Conservation (phyloP, 768 basidiomycete genomes). For the Suillus clintonianus region DNA sequence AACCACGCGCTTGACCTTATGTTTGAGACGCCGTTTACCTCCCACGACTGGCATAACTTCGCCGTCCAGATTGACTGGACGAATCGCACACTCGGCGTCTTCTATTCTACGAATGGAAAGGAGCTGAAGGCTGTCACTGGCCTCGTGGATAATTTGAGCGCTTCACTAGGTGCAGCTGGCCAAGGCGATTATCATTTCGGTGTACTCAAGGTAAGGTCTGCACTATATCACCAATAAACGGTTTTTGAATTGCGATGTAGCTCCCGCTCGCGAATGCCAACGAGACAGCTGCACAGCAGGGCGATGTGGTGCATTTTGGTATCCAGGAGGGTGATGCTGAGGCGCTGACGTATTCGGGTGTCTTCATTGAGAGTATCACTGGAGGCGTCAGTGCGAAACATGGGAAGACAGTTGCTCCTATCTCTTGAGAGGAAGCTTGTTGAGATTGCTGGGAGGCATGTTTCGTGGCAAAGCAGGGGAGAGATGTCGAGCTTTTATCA, state of each 20-base stretch:
- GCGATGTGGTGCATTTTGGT: slow-evolving; percentile 59
- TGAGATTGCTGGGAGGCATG: too few species aligned
- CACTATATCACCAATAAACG: neutral
- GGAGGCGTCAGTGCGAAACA: slow-evolving; percentile 40
- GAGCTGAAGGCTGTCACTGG: slow-evolving; percentile 45
- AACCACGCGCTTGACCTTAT: slow-evolving; percentile 54
- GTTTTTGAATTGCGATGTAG: slow-evolving; percentile 27
- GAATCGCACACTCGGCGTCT: slow-evolving; percentile 47
- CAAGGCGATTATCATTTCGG: slow-evolving; percentile 66
- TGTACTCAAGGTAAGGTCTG: slow-evolving; percentile 50
- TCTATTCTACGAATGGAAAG: slow-evolving; percentile 47
- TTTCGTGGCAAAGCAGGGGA: too few species aligned
- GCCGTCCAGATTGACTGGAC: slow-evolving; percentile 60
- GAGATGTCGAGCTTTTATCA: too few species aligned
- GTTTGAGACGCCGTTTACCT: slow-evolving; percentile 49
- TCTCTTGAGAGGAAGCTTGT: neutral
- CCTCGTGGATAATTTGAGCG: slow-evolving; percentile 42
- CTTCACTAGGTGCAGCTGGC: slow-evolving; percentile 41
- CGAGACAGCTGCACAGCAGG: slow-evolving; percentile 47
- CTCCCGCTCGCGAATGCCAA: slow-evolving; percentile 52
- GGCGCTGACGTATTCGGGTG: slow-evolving; percentile 56
- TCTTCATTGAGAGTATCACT: slow-evolving; percentile 51
- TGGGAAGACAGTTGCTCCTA: slow-evolving; percentile 17
- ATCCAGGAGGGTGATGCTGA: slow-evolving; percentile 60
- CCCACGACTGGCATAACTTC: slow-evolving; percentile 58